phyloP scores from a whole-genome alignment of 805 yeast species.

The Kuraishia molischiana region DNA sequence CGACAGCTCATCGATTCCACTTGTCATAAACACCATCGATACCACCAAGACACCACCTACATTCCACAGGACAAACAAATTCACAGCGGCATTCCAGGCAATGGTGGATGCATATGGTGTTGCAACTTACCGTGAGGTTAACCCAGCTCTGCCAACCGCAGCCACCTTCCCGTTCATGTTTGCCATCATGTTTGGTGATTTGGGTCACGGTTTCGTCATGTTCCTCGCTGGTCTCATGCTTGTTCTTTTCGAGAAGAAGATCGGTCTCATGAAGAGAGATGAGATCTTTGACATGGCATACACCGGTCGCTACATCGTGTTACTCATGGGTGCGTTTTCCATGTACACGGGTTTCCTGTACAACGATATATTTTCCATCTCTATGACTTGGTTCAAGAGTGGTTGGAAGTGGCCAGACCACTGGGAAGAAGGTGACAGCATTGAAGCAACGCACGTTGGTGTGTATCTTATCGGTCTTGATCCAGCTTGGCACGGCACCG shows the following conservation, averaged over 20 bases:
- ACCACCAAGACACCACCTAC: slow-evolving; percentile 68
- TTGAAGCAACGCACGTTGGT: slow-evolving; percentile 38
- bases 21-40: slow-evolving; percentile 41
- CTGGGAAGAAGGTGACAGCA: slow-evolving; percentile 37
- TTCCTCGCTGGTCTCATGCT: slow-evolving; percentile 43
- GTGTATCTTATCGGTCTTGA: slow-evolving; percentile 59
- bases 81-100: slow-evolving; percentile 59
- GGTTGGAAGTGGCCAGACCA: slow-evolving; percentile 62
- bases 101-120: slow-evolving; percentile 74
- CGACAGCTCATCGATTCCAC: slow-evolving; percentile 16
- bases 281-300: slow-evolving; percentile 75
- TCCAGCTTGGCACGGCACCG: slow-evolving; percentile 76
- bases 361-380: slow-evolving; percentile 63
- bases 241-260: slow-evolving; percentile 42
- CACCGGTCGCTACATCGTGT: slow-evolving; percentile 57
- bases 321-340: slow-evolving; percentile 64
- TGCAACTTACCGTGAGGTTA: slow-evolving; percentile 66
- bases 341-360: slow-evolving; percentile 68
- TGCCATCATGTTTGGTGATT: slow-evolving; percentile 78
- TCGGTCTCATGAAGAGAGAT: slow-evolving; percentile 50
- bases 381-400: slow-evolving; percentile 55
- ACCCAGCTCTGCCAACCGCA: slow-evolving; percentile 66
- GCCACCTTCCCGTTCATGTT: slow-evolving; percentile 77
- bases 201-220: slow-evolving; percentile 67
- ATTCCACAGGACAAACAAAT: slow-evolving; percentile 58